A percentile compares a stretch with the other conserved stretches of the same genome.
These are phyloP conservation scores for Dinochytrium kinnereticum DNA, from an alignment of 371 early-diverging fungal genomes.

Conservation along the genomic window DNA sequence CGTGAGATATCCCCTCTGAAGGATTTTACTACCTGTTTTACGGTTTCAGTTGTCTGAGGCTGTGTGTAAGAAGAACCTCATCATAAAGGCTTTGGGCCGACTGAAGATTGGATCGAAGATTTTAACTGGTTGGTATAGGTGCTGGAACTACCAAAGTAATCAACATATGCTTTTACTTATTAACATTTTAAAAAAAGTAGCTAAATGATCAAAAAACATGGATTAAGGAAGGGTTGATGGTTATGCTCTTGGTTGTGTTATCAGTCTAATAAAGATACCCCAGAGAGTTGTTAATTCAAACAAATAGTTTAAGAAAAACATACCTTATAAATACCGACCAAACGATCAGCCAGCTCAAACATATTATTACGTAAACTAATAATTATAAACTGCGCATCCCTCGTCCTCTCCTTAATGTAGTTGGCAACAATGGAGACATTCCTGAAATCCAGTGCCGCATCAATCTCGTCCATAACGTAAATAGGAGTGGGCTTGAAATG, in stretches of 20 bases:
- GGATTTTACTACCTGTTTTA: too few species aligned
- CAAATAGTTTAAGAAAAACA: too few species aligned
- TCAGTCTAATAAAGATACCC: too few species aligned
- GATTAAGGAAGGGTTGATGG: constrained; percentile 67
- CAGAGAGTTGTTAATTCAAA: too few species aligned
- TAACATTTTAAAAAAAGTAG: neutral
- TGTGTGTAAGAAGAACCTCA: too few species aligned
- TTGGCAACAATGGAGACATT: constrained; percentile 99
- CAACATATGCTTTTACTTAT: too few species aligned
- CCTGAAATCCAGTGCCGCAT: constrained; percentile 99
- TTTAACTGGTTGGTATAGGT: too few species aligned
- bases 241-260: constrained; percentile 85
- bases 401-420: constrained; percentile 98
- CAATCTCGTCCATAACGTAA: constrained; percentile 99
- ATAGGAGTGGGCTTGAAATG: constrained; percentile 99
- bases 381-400: constrained; percentile 98
- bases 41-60: too few species aligned
- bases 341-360: constrained; percentile 98
- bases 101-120: too few species aligned
- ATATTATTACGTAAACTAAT: constrained; percentile 99
- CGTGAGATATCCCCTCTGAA: too few species aligned
- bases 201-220: neutral
- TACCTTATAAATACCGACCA: constrained; percentile 99
- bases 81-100: too few species aligned
- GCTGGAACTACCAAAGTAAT: too few species aligned